These are phyloP conservation scores for Theobroma cacao DNA, from an alignment of 345 rosid species.

Conservation along the genomic window DNA sequence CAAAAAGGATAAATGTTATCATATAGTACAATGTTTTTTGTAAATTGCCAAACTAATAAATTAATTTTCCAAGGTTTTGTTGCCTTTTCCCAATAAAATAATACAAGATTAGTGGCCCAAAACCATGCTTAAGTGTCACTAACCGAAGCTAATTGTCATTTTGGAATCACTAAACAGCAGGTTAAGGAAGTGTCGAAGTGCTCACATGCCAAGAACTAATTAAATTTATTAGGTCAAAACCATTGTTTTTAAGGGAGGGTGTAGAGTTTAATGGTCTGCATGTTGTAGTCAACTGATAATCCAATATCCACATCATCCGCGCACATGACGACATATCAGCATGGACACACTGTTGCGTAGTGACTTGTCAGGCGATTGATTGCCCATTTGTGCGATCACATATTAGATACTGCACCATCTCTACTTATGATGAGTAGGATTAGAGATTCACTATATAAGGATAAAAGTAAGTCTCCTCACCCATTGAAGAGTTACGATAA, in stretches of 20 bases:
- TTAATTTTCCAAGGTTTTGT: background rate
- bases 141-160: background rate
- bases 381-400: constrained; percentile 6
- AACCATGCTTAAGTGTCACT: background rate
- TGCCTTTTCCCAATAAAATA: background rate
- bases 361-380: background rate
- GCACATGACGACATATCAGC: background rate
- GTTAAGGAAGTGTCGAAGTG: background rate
- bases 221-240: background rate
- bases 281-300: constrained; percentile 4
- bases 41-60: background rate
- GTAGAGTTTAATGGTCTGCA: no score
- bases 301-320: background rate
- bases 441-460: no score
- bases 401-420: background rate
- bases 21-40: background rate
- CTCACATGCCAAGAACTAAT: background rate
- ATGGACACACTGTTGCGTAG: background rate
- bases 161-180: background rate
- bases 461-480: no score
- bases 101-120: constrained; percentile 15
- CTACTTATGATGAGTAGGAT: no score
- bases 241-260: background rate
- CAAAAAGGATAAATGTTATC: background rate
- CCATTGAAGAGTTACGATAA: no score